These are phyloP conservation scores for Oleoguttula mirabilis DNA, from an alignment of 495 filamentous ascomycete genomes.

Conservation along the genomic window DNA sequence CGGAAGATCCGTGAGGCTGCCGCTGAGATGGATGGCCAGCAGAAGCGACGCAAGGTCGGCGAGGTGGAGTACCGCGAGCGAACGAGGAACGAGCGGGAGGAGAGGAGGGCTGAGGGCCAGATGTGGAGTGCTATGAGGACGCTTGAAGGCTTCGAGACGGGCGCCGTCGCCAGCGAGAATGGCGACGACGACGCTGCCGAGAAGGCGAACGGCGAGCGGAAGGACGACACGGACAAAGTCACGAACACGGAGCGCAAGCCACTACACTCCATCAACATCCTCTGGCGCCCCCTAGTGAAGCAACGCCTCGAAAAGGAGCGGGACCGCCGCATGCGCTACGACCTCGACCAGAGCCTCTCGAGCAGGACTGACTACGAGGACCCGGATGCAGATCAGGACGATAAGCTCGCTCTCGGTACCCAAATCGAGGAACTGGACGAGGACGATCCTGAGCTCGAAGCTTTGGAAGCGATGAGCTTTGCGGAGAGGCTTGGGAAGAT, in stretches of 20 bases:
- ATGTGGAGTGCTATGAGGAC: constrained; percentile 70
- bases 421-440: constrained; percentile 65
- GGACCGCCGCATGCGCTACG: constrained; percentile 52
- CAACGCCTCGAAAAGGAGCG: constrained; percentile 59
- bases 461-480: constrained; percentile 57
- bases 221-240: neutral
- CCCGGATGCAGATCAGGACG: constrained; percentile 42
- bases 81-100: constrained; percentile 58
- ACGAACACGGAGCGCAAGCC: constrained; percentile 29
- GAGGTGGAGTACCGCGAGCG: constrained; percentile 69
- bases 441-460: constrained; percentile 76
- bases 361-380: constrained; percentile 43
- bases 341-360: constrained; percentile 52
- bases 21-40: constrained; percentile 37
- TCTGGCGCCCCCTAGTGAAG: constrained; percentile 65
- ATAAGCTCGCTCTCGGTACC: constrained; percentile 44
- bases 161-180: constrained; percentile 7
- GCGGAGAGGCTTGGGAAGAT: constrained; percentile 52
- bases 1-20: constrained; percentile 58
- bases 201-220: neutral
- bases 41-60: constrained; percentile 52
- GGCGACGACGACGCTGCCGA: constrained; percentile 6
- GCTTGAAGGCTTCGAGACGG: constrained; percentile 32
- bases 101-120: constrained; percentile 52
- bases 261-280: constrained; percentile 53